phyloP scores from a whole-genome alignment of 2,329 filamentous ascomycete genomes.

The Pestalotiopsis sp. region DNA sequence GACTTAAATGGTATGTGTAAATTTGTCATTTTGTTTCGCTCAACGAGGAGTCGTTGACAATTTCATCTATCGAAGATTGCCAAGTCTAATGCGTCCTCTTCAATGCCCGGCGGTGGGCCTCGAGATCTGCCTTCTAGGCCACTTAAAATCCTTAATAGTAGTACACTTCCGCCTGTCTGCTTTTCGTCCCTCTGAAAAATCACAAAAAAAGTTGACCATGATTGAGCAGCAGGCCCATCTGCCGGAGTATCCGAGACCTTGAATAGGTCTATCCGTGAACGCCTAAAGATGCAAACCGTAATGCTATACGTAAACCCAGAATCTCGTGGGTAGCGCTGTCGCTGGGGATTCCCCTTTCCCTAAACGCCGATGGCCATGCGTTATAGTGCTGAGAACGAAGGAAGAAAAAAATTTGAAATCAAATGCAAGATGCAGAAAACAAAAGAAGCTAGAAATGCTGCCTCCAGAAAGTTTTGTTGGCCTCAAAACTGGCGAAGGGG shows the following conservation, averaged over 20 bases:
- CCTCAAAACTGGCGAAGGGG: not conserved
- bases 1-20: too few species aligned
- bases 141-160: not conserved
- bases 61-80: not conserved
- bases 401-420: not conserved
- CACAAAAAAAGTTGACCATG: not conserved
- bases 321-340: not conserved
- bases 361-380: constrained; percentile 12
- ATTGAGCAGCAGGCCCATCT: not conserved
- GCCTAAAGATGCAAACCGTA: constrained; percentile 11
- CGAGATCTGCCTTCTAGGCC: not conserved
- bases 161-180: not conserved
- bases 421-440: not conserved
- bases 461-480: not conserved
- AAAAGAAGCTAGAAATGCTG: not conserved
- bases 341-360: not conserved
- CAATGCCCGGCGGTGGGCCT: not conserved
- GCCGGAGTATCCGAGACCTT: not conserved
- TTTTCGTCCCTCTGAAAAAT: not conserved
- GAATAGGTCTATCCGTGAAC: not conserved
- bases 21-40: not conserved
- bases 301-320: not conserved
- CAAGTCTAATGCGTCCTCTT: not conserved
- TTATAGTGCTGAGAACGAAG: not conserved
- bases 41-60: not conserved